Conservation (phyloP, 2,329 filamentous ascomycete species). For the Hortaea werneckii region DNA sequence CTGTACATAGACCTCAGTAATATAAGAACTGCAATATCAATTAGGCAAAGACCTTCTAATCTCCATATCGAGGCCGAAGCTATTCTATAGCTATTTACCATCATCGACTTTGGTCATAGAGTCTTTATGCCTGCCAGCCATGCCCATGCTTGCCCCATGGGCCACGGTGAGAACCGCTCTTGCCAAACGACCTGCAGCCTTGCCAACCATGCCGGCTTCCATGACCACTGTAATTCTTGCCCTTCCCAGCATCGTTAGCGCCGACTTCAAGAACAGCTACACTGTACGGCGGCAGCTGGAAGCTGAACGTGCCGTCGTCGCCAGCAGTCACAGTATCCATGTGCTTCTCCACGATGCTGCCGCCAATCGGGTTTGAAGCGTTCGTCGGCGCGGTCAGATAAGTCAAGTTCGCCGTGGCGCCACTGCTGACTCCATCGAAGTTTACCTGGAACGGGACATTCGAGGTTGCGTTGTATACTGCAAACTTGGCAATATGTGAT, state of each 20-base stretch:
- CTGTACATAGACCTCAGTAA: neutral
- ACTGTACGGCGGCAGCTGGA: conserved; percentile 45
- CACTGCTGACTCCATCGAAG: conserved; percentile 27
- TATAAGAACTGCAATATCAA: no score
- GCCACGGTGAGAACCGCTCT: neutral
- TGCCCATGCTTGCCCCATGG: neutral
- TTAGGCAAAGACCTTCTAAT: no score
- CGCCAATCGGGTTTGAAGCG: conserved; percentile 24
- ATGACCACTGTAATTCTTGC: conserved; percentile 5
- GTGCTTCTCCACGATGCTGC: conserved; percentile 41
- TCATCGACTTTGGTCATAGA: no score
- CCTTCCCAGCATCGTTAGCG: conserved; percentile 3
- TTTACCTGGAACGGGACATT: conserved; percentile 25
- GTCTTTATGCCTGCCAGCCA: neutral
- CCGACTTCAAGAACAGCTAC: conserved; percentile 43
- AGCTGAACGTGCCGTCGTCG: conserved; percentile 40
- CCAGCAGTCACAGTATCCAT: conserved; percentile 33
- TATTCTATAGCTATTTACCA: no score
- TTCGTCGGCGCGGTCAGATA: conserved; percentile 30
- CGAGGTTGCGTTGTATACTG: conserved; percentile 39
- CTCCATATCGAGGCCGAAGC: no score
- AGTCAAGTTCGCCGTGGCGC: conserved; percentile 30
- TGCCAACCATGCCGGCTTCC: conserved; percentile 8
- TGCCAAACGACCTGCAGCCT: conserved; percentile 2
- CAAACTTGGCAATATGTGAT: conserved; percentile 36